Conservation (phyloP, 2,329 filamentous ascomycete species). For the Colletotrichum shisoi region DNA sequence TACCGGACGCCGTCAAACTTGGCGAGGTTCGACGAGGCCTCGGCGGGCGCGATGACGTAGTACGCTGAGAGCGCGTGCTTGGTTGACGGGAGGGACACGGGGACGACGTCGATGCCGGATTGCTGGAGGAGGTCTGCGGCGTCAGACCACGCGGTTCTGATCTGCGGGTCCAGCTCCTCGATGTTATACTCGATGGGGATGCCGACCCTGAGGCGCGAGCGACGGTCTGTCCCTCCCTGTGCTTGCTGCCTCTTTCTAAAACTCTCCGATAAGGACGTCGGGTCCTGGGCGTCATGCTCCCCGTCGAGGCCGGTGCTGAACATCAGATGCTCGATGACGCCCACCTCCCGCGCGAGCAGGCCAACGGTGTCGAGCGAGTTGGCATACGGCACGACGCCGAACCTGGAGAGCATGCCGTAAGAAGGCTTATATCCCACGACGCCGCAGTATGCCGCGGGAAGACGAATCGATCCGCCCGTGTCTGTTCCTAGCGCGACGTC, state of each 20-base stretch:
- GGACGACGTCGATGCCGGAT: slow-evolving; percentile 74
- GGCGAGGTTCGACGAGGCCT: slow-evolving; percentile 93
- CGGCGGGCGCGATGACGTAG: slow-evolving; percentile 92
- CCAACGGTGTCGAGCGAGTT: slow-evolving; percentile 94
- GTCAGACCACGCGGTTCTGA: slow-evolving; percentile 74
- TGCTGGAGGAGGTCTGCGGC: slow-evolving; percentile 67
- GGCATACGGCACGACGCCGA: slow-evolving; percentile 88
- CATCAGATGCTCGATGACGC: slow-evolving; percentile 60
- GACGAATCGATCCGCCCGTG: slow-evolving; percentile 85
- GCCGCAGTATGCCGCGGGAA: slow-evolving; percentile 87
- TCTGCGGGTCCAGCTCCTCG: slow-evolving; percentile 73
- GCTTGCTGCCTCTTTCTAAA: slow-evolving; percentile 62
- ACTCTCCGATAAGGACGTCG: slow-evolving; percentile 70
- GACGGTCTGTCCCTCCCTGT: slow-evolving; percentile 17
- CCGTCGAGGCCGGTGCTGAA: slow-evolving; percentile 58
- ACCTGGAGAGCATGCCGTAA: slow-evolving; percentile 85
- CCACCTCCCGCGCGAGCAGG: slow-evolving; percentile 67
- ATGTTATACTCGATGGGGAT: slow-evolving; percentile 86
- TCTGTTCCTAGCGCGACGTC: slow-evolving; percentile 84
- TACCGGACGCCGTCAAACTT: slow-evolving; percentile 98
- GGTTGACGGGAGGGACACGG: slow-evolving; percentile 83
- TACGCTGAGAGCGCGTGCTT: slow-evolving; percentile 88
- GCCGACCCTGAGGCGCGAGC: slow-evolving; percentile 58
- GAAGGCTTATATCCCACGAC: slow-evolving; percentile 89
- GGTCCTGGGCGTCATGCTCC: slow-evolving; percentile 73